Base-by-base conservation (phyloP, 2,329 filamentous ascomycete species). In the Diaporthe capsici region DNA sequence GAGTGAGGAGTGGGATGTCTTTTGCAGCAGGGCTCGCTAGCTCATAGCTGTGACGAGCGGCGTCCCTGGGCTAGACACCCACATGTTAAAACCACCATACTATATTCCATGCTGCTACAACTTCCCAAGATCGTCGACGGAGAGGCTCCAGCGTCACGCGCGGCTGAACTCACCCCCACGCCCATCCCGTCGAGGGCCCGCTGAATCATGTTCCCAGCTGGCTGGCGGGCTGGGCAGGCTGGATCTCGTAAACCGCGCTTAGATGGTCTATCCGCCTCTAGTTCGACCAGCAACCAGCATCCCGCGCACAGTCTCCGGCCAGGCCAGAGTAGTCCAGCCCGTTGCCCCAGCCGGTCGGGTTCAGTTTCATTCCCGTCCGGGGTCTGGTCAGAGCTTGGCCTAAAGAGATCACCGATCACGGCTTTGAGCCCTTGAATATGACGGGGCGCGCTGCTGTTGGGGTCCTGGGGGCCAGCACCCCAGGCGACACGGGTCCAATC, bases 241-340 rank as follows among this genome's bases (percentile, higher is more conserved):
- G 25, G 37, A 71, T 39, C 44, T 73, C 28, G 57, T 57, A 58
- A 71, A 60, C 31, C 28, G 42, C 57, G 75, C 75, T 68, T 76
- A 68, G 58, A 67, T 74, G 71, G 75, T 76, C 75, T 74, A 74
- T 73, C 75, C 75, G 75, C 39, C 34, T 25, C 65, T 76, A 74
- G 63, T 60, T 75, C 70, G 47, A 44, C n/a, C 51, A 63, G 10
- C 28, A 55, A 42, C 58, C 53, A 44, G 47, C 68, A 65, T 72
- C 58, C 71, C 71, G 31, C 71, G 58, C 57, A 12, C 42, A 61
- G 51, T 42, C 65, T 60, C 17, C 22, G 47, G 22, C 31, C 37
- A 51, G 55, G 44, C 53, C 58, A 74, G 37, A 63, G 63, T 28
- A 31, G 39, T 39, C 47, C 34, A 51, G n/a, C 31, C 74, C 49